Conservation (phyloP, 1,284 basidiomycete genomes). For the Athelia psychrophila region DNA sequence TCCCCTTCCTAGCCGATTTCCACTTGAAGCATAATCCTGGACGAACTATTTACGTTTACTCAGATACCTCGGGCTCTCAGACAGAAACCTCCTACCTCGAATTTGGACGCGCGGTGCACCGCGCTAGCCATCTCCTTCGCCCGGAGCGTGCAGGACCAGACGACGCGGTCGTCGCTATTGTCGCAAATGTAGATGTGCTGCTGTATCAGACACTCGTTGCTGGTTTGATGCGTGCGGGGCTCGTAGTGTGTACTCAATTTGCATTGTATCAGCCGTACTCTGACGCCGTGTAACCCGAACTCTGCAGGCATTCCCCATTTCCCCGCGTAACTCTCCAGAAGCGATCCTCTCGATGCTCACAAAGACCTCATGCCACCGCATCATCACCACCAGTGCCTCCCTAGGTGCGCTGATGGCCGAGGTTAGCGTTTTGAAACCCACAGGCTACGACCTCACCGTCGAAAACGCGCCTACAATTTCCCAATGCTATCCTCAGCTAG, state of each 20-base stretch:
- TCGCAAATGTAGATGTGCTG: constrained; percentile 27
- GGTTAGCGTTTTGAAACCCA: constrained; percentile 10
- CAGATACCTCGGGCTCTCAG: constrained; percentile 7
- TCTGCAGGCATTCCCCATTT: constrained; percentile 32
- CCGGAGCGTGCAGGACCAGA: constrained; percentile 20
- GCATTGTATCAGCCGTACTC: not conserved
- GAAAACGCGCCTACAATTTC: constrained; percentile 20
- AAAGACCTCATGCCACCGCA: constrained; percentile 17
- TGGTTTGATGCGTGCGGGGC: constrained; percentile 28
- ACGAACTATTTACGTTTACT: constrained; percentile 21
- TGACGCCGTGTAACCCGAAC: not conserved
- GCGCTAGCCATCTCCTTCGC: constrained; percentile 26
- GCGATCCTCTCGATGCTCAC: constrained; percentile 22
- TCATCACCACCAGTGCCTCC: constrained; percentile 19
- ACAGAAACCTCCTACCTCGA: constrained; percentile 13
- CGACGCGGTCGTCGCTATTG: constrained; percentile 26
- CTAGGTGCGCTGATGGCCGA: constrained; percentile 14
- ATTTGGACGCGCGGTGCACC: constrained; percentile 25
- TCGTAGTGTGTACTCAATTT: constrained; percentile 15
- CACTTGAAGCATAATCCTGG: constrained; percentile 28
- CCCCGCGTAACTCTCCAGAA: constrained; percentile 23
- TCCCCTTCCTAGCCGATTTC: constrained; percentile 24
- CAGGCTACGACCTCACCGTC: constrained; percentile 10
- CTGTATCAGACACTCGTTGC: constrained; percentile 27
- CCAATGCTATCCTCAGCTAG: constrained; percentile 27